Evolutionary conservation across 2,329 filamentous ascomycete species (phyloP).

Genomic region (Ophiostoma fasciatum): DNA sequence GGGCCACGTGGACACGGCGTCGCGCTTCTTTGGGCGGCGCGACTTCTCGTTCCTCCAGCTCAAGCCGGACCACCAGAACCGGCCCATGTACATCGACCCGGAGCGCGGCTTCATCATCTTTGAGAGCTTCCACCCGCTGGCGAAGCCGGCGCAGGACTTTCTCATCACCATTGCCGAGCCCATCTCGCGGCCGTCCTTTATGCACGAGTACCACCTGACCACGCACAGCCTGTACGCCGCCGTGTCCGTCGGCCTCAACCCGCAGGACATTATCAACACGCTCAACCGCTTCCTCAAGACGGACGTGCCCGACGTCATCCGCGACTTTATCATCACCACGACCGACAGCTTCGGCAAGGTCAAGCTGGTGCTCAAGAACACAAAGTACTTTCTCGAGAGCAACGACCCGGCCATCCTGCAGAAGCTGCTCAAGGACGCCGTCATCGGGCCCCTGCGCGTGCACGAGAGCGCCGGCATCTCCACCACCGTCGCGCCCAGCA

Average conservation of each 20-base stretch:
- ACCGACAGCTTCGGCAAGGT: slow-evolving; percentile 91
- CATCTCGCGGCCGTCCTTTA: slow-evolving; percentile 71
- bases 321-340: slow-evolving; percentile 61
- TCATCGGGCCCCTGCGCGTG: slow-evolving; percentile 66
- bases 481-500: slow-evolving; percentile 69
- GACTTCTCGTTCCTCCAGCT: slow-evolving; percentile 74
- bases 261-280: slow-evolving; percentile 77
- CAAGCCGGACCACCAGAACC: slow-evolving; percentile 78
- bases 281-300: slow-evolving; percentile 84
- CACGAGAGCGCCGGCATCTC: slow-evolving; percentile 53
- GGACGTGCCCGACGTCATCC: slow-evolving; percentile 65
- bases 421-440: slow-evolving; percentile 66
- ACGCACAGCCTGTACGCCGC: slow-evolving; percentile 90
- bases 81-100: slow-evolving; percentile 88
- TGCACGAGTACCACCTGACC: slow-evolving; percentile 89
- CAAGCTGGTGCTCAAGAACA: slow-evolving; percentile 87
- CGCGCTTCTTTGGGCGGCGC: slow-evolving; percentile 18
- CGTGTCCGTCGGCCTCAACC: slow-evolving; percentile 82
- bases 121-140: slow-evolving; percentile 84
- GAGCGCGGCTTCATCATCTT: slow-evolving; percentile 75
- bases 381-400: slow-evolving; percentile 87
- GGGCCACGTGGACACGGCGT: slow-evolving; percentile 16
- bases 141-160: slow-evolving; percentile 81
- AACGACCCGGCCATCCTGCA: slow-evolving; percentile 77
- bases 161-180: slow-evolving; percentile 93